These are phyloP conservation scores for Xylariaceae sp. DNA, from an alignment of 2,329 filamentous ascomycete genomes.

Conservation along the genomic window DNA sequence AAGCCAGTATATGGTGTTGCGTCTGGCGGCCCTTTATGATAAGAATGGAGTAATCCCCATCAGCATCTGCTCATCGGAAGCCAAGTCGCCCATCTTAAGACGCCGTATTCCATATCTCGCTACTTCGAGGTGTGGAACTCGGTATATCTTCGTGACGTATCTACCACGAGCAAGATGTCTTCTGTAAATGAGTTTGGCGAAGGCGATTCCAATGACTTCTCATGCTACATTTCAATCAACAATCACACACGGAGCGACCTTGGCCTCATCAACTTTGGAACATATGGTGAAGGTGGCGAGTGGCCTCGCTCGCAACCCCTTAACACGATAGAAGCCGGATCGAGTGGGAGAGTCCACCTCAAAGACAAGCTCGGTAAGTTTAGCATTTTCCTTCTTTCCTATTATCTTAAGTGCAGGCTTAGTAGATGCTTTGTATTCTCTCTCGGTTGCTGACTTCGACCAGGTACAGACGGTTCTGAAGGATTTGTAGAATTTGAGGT, in stretches of 20 bases:
- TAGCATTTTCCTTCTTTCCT: neutral
- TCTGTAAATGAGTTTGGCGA: neutral
- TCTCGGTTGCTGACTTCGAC: neutral
- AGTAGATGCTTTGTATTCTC: neutral
- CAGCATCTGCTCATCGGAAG: neutral
- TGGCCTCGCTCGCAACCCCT: neutral
- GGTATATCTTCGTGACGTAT: neutral
- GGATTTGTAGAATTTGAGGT: slow-evolving; percentile 1
- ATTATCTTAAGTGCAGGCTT: neutral
- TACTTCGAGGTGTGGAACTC: neutral
- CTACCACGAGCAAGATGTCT: neutral
- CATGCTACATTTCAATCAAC: slow-evolving; percentile 1
- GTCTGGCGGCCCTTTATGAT: neutral
- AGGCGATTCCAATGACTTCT: slow-evolving; percentile 2
- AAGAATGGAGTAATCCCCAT: neutral
- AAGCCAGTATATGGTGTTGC: neutral
- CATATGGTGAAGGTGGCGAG: neutral
- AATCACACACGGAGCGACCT: neutral
- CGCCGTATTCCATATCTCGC: neutral
- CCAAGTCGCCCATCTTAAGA: neutral
- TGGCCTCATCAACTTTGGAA: slow-evolving; percentile 1
- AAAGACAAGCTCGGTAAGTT: neutral
- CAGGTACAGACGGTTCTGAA: neutral
- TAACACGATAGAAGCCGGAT: neutral
- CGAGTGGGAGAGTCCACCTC: neutral